Evolutionary conservation across 257 asterid genomes (phyloP).

Genomic region (Fraxinus excelsior): DNA sequence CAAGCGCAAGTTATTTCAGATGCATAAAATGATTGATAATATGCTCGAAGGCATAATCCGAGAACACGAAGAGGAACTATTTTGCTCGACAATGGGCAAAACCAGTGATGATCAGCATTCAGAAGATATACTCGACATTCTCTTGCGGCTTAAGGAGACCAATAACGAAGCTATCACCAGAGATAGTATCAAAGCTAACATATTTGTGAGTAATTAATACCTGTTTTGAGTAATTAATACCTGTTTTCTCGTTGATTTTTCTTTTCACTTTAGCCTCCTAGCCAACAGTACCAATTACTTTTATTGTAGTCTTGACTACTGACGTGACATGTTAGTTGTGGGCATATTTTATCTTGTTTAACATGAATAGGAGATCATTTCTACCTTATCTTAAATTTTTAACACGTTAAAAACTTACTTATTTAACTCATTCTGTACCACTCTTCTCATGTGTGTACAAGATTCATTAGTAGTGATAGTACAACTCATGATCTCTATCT

Average conservation of each 20-base stretch:
- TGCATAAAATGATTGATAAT: not conserved
- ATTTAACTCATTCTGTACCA: too few species aligned
- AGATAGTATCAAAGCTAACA: constrained; percentile 29
- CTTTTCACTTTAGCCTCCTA: too few species aligned
- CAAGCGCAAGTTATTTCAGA: not conserved
- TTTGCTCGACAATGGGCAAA: not conserved
- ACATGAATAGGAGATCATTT: too few species aligned
- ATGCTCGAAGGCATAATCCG: not conserved
- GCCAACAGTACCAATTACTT: too few species aligned
- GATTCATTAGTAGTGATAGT: too few species aligned
- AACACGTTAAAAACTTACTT: not conserved
- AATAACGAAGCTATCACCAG: constrained; percentile 22
- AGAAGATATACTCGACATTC: constrained; percentile 23
- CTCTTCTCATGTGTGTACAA: not conserved
- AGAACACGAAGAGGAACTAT: not conserved
- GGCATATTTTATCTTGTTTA: too few species aligned
- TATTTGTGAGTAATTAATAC: constrained; percentile 19
- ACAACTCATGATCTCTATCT: constrained; percentile 23
- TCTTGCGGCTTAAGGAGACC: constrained; percentile 21
- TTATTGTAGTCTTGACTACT: too few species aligned
- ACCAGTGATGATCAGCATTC: not conserved
- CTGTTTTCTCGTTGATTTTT: too few species aligned
- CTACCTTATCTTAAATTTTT: too few species aligned
- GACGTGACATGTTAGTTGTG: too few species aligned
- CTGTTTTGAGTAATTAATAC: too few species aligned